Conservation (phyloP, 345 rosid species). For the Eucalyptus brandiana region DNA sequence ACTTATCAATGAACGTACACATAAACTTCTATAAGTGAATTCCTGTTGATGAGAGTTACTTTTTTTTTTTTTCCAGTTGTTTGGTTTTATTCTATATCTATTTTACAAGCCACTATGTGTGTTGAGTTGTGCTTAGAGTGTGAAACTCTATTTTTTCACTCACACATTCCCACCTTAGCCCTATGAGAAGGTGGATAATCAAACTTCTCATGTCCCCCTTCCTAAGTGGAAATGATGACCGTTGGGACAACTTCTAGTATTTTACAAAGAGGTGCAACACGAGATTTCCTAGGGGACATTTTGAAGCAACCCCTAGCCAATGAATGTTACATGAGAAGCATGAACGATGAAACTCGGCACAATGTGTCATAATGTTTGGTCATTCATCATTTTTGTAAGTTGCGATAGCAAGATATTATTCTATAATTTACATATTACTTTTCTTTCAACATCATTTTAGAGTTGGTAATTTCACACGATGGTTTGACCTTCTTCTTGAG, state of each 20-base stretch:
- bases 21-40: neutral
- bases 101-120: rapidly evolving
- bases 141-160: neutral
- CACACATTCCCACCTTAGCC: neutral
- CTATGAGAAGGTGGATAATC: neutral
- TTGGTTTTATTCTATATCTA: neutral
- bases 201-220: neutral
- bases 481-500: neutral
- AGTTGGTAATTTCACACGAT: neutral
- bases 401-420: neutral
- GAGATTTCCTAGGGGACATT: neutral
- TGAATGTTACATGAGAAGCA: neutral
- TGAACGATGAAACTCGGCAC: neutral
- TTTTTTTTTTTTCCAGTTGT: no score
- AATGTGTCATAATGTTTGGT: neutral
- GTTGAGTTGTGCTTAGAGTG: neutral
- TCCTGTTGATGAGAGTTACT: neutral
- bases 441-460: neutral
- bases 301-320: neutral
- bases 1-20: neutral
- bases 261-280: neutral
- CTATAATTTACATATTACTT: neutral
- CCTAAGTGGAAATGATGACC: neutral
- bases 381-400: neutral
- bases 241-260: no score